Base-by-base conservation (phyloP, 306 rosid species). In the Astragalus glycyphyllos region DNA sequence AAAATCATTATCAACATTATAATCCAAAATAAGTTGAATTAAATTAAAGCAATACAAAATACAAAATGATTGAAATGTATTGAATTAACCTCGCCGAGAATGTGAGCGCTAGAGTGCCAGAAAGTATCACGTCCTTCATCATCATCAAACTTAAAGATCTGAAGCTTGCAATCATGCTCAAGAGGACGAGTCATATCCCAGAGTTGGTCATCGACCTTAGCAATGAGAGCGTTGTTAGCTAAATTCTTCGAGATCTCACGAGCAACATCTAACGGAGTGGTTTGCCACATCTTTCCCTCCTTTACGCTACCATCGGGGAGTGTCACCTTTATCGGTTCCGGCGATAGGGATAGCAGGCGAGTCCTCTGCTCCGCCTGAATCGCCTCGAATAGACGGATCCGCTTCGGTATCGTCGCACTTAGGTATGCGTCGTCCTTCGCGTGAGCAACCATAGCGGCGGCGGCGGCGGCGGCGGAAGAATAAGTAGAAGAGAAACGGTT, bases 101-200 rank as follows among this genome's bases (percentile, higher is more conserved):
- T 94, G 77, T 94, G 98, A 15, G 98, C 98, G 40, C 98, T 90
- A 23, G 98, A 94, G 78, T 94, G 98, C 98, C 98, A 94, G 80
- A 94, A 90, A 31, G 97, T 94, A 59, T 94, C 97, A 2, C 98
- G 88, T 2, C 98, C 98, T 80, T 87, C 97, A 15, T 90, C 96
- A 14, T 73, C 79, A 0, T 87, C 88, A 55, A 90, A 94, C 48
- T 80, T 90, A 76, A 80, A 90, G 42, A 94, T 77, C 90, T 85
- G 82, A 12, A 93, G 86, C 26, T 79, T 72, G 69, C 92, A 90
- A 67, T 93, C 95, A 1, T 48, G 80, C 75, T 94, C 97, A 31
- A 94, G 70, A 1, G 97, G 96, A 35, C 98, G 81, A 15, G 69
- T 32, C 94, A 93, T 88, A 77, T 93, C 98, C 98, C 98, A 89